These are phyloP conservation scores for Tetracladium maxilliforme DNA, from an alignment of 2,329 filamentous ascomycete species.

Conservation along the genomic window DNA sequence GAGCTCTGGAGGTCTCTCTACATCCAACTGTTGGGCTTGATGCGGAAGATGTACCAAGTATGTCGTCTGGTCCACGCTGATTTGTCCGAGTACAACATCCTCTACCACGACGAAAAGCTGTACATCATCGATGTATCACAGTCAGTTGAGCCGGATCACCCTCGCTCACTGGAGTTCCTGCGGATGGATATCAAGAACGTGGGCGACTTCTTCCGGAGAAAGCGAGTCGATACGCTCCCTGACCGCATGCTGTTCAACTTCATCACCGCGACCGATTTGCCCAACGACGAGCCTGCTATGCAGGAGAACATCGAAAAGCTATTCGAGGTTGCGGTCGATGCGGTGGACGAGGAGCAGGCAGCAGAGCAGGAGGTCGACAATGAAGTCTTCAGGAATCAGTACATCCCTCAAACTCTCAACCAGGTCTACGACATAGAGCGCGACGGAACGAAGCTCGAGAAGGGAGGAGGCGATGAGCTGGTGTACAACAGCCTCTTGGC, in stretches of 20 bases:
- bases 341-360: slow-evolving; percentile 33
- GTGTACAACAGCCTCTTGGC: slow-evolving; percentile 79
- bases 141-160: slow-evolving; percentile 93
- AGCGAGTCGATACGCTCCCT: slow-evolving; percentile 67
- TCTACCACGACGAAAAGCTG: slow-evolving; percentile 70
- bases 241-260: slow-evolving; percentile 78
- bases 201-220: slow-evolving; percentile 77
- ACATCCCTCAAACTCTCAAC: slow-evolving; percentile 89
- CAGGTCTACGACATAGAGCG: slow-evolving; percentile 95
- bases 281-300: slow-evolving; percentile 46
- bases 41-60: slow-evolving; percentile 85
- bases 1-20: slow-evolving; percentile 68
- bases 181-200: slow-evolving; percentile 99
- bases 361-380: slow-evolving; percentile 64
- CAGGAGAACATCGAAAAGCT: slow-evolving; percentile 48
- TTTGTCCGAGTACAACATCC: slow-evolving; percentile 93
- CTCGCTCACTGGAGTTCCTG: slow-evolving; percentile 79
- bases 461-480: slow-evolving; percentile 61
- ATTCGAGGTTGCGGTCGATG: slow-evolving; percentile 43
- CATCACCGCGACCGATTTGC: slow-evolving; percentile 49
- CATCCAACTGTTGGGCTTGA: slow-evolving; percentile 68
- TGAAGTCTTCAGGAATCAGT: slow-evolving; percentile 89
- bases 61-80: slow-evolving; percentile 91
- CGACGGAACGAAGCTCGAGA: slow-evolving; percentile 63
- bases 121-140: slow-evolving; percentile 98